phyloP scores from a whole-genome alignment of 257 asterid species.

The Solanum phureja region DNA sequence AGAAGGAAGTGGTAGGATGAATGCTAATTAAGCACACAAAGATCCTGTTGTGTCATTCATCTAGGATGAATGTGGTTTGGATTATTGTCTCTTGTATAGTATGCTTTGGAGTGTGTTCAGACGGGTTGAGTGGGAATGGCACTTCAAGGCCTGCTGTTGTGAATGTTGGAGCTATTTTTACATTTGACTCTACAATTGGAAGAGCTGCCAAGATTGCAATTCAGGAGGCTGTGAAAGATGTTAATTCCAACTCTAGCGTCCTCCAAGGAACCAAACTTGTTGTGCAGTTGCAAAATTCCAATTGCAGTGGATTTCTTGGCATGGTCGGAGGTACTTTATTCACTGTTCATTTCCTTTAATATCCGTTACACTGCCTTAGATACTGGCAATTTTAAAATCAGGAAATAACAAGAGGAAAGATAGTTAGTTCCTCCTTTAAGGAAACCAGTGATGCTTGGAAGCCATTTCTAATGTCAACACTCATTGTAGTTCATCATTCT shows the following conservation, averaged over 20 bases:
- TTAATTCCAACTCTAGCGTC: constrained; percentile 55
- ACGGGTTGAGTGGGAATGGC: constrained; percentile 35
- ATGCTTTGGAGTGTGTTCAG: constrained; percentile 33
- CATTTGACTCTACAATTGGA: constrained; percentile 72
- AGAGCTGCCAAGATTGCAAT: constrained; percentile 84
- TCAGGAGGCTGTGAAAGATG: constrained; percentile 87
- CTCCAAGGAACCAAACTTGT: constrained; percentile 55
- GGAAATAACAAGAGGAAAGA: background rate
- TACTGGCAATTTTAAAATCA: background rate
- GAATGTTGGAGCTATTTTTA: constrained; percentile 65
- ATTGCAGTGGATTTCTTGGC: constrained; percentile 92
- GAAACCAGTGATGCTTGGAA: background rate
- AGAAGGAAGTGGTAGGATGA: constrained; percentile 6
- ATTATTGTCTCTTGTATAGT: constrained; percentile 22
- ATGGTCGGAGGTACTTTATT: constrained; percentile 58
- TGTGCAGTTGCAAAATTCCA: constrained; percentile 36
- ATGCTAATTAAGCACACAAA: constrained; percentile 11
- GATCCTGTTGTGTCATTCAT: background rate
- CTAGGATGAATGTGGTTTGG: constrained; percentile 42
- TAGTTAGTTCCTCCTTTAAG: background rate
- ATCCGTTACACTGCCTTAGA: background rate
- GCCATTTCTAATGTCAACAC: background rate
- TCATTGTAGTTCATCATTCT: background rate
- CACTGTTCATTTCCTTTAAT: background rate
- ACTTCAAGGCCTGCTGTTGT: constrained; percentile 63